These are phyloP conservation scores for Penicillium concentricum DNA, from an alignment of 2,329 filamentous ascomycete species.

Conservation along the genomic window DNA sequence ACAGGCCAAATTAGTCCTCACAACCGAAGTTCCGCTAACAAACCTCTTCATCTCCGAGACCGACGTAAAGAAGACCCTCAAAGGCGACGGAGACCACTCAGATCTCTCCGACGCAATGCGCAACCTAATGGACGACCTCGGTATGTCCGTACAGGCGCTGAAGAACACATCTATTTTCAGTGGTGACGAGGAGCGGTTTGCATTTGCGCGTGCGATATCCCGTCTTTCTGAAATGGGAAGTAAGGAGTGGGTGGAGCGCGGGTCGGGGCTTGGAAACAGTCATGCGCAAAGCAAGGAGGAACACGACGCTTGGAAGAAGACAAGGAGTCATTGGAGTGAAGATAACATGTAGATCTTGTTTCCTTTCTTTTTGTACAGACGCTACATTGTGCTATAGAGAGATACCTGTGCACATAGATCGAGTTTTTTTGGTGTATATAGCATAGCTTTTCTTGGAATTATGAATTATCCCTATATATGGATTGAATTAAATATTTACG, in stretches of 20 bases:
- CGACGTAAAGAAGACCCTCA: slow-evolving; percentile 63
- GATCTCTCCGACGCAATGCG: slow-evolving; percentile 70
- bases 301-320: slow-evolving; percentile 49
- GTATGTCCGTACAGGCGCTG: slow-evolving; percentile 77
- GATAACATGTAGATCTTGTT: slow-evolving; percentile 42
- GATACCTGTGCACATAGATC: slow-evolving; percentile 5
- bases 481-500: too few relatives aligned
- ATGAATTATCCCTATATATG: neutral
- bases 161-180: slow-evolving; percentile 86
- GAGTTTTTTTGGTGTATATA: neutral
- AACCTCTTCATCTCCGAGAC: slow-evolving; percentile 79
- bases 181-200: slow-evolving; percentile 94
- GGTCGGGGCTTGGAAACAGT: slow-evolving; percentile 52
- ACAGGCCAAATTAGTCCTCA: slow-evolving; percentile 91
- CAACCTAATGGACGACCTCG: slow-evolving; percentile 81
- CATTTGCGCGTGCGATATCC: slow-evolving; percentile 85
- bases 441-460: neutral
- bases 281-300: slow-evolving; percentile 46
- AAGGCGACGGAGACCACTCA: slow-evolving; percentile 46
- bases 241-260: slow-evolving; percentile 89
- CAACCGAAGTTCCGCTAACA: slow-evolving; percentile 77
- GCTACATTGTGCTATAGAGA: neutral
- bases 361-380: neutral
- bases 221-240: slow-evolving; percentile 90
- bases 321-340: slow-evolving; percentile 51